Conservation (phyloP, 1,284 basidiomycete species). For the Cryptococcus neoformans region DNA sequence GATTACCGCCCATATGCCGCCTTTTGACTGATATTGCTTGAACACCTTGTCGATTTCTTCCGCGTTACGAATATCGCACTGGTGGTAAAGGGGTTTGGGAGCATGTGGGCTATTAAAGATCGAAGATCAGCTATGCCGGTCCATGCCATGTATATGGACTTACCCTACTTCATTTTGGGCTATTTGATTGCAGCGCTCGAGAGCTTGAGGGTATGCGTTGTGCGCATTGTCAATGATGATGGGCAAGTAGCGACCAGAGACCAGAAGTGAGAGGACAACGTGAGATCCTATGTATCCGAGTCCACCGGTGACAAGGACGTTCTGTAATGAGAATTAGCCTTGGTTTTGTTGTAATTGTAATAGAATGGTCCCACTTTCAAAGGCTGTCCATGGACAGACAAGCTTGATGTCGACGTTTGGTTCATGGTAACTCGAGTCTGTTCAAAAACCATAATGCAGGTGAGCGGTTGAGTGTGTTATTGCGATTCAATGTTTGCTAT, state of each 20-base stretch:
- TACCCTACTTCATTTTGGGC: slow-evolving; percentile 59
- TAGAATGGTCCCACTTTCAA: no score
- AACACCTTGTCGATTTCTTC: slow-evolving; percentile 73
- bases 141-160: slow-evolving; percentile 11
- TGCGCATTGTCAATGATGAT: slow-evolving; percentile 90
- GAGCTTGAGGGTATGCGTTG: slow-evolving; percentile 80
- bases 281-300: slow-evolving; percentile 70
- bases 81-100: slow-evolving; percentile 46
- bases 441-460: slow-evolving; percentile 42
- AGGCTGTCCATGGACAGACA: no score
- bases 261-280: slow-evolving; percentile 78
- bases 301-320: slow-evolving; percentile 48
- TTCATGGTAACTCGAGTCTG: slow-evolving; percentile 30
- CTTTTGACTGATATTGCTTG: slow-evolving; percentile 66
- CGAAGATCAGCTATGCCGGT: background rate
- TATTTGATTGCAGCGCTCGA: slow-evolving; percentile 68
- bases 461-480: slow-evolving; percentile 40
- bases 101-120: slow-evolving; percentile 47
- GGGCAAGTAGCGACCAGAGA: slow-evolving; percentile 84
- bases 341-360: no score
- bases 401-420: no score
- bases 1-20: slow-evolving; percentile 93
- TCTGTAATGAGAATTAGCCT: slow-evolving; percentile 13
- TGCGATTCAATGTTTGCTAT: no score
- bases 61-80: slow-evolving; percentile 69